Percentiles rank a stretch among this genome's conserved stretches.
Evolutionary conservation across 306 rosid genomes (phyloP).

Genomic region (Ormosia emarginata): DNA sequence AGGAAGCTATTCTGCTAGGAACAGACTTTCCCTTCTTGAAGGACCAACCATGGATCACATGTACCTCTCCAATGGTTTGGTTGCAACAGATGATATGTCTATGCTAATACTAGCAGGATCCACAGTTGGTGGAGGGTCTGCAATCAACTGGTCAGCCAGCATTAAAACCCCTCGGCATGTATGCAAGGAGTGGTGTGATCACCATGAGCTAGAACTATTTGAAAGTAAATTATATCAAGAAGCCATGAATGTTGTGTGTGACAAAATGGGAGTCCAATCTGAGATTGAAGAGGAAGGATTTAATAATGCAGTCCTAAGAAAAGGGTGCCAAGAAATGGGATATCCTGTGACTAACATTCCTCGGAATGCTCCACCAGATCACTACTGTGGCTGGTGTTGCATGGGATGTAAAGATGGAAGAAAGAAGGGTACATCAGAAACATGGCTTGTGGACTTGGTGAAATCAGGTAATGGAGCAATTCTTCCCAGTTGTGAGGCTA

Average conservation of each 20-base stretch:
- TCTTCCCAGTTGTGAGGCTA: slow-evolving; percentile 59
- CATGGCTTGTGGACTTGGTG: slow-evolving; percentile 81
- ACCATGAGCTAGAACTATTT: slow-evolving; percentile 48
- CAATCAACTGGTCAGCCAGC: slow-evolving; percentile 77
- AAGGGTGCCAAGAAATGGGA: slow-evolving; percentile 74
- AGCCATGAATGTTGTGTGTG: slow-evolving; percentile 63
- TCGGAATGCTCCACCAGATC: slow-evolving; percentile 59
- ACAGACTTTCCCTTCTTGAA: slow-evolving; percentile 72
- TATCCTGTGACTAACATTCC: slow-evolving; percentile 58
- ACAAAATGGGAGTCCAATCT: slow-evolving; percentile 71
- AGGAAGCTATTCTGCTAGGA: slow-evolving; percentile 70
- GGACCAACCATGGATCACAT: slow-evolving; percentile 65
- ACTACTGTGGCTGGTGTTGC: slow-evolving; percentile 84
- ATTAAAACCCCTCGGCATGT: slow-evolving; percentile 60
- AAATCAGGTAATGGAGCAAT: slow-evolving; percentile 73
- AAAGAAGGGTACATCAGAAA: slow-evolving; percentile 67
- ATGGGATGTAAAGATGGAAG: slow-evolving; percentile 77
- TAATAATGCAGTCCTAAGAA: slow-evolving; percentile 63
- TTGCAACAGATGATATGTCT: slow-evolving; percentile 55
- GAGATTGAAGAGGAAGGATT: slow-evolving; percentile 66
- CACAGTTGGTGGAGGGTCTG: slow-evolving; percentile 83
- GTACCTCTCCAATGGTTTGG: slow-evolving; percentile 58
- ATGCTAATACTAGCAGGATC: slow-evolving; percentile 67
- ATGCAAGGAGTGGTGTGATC: slow-evolving; percentile 58
- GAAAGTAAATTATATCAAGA: slow-evolving; percentile 55